phyloP scores from a whole-genome alignment of 2,329 filamentous ascomycete genomes.

The Ceratocystis cubensis region DNA sequence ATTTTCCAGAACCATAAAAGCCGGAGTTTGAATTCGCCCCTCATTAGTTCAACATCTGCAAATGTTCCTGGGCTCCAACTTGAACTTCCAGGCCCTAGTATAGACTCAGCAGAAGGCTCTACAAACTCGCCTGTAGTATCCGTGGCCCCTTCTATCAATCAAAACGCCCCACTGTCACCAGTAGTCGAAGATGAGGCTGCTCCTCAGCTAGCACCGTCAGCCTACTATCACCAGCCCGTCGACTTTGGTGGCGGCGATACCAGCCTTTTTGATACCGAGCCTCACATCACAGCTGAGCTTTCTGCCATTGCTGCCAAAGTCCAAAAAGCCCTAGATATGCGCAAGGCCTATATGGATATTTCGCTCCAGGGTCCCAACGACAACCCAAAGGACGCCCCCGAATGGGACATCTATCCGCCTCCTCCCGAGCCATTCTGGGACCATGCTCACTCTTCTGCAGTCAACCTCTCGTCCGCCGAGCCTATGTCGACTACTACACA shows the following conservation, averaged over 20 bases:
- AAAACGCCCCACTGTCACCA: conserved; percentile 6
- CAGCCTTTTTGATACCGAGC: conserved; percentile 56
- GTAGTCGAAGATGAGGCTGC: conserved; percentile 1
- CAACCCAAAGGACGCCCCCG: conserved; percentile 74
- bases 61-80: conserved; percentile 4
- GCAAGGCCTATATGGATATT: conserved; percentile 76
- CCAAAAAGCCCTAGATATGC: conserved; percentile 73
- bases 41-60: background rate
- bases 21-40: conserved; percentile 18
- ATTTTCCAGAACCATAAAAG: conserved; percentile 57
- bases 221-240: conserved; percentile 12
- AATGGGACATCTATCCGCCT: conserved; percentile 81
- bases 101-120: conserved; percentile 14
- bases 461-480: conserved; percentile 21
- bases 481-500: conserved; percentile 24
- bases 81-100: conserved; percentile 15
- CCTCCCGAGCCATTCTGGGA: conserved; percentile 88
- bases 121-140: conserved; percentile 13
- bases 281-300: conserved; percentile 72
- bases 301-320: conserved; percentile 81
- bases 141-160: conserved; percentile 1
- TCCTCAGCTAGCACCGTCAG: background rate
- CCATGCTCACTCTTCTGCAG: conserved; percentile 25
- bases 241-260: conserved; percentile 20
- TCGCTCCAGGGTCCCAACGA: conserved; percentile 72